Base-by-base conservation (phyloP, 176 grass and related monocot species). In the Cenchrus purpureus region DNA sequence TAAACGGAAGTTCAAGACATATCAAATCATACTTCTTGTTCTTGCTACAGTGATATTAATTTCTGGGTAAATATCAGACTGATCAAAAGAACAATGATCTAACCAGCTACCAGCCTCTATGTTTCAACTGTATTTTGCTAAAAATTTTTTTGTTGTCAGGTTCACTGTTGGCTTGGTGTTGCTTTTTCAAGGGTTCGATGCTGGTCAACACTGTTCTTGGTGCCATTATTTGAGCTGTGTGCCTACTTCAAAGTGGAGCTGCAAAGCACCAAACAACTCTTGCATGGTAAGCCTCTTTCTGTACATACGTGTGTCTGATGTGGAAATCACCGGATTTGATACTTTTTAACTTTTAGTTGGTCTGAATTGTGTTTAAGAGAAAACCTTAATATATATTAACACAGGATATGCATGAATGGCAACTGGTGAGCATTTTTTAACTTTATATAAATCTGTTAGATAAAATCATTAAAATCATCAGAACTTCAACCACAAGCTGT, bases 221-320 rank as follows among this genome's bases (percentile, higher is more conserved):
- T 98, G 95, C 80, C 93, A 95, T 82, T 98, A 98, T 77, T 53
- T 98, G 56, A 98, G 87, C 83, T 98, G 95, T 62, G 82, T 95
- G 63, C 95, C 95, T 64, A 98, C 93, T 80, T 93, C 89, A 78
- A 91, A 83, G 71, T 98, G 95, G 95, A 93, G 74, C 54, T 98
- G 95, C 87, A 88, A 89, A 3, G 20, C 68, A 74, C 84, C 79
- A 76, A 72, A 34, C 59, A 91, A 90, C 65, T 83, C 85, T 68
- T 95, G 92, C 67, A 49, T 90, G 54, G 93, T 98, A 90, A 82
- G 74, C 20, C 74, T 37, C 72, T 72, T 48, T 72, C 17, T 73
- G 20, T 43, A 49, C 34, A 55, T 69, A 82, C 34, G 14, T 29
- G 14, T 29, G 37, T 74, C 2, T 31, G 61, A 53, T 76, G n/a